Evolutionary conservation across 2,329 filamentous ascomycete genomes (phyloP).

Genomic region (Nemania sp.): DNA sequence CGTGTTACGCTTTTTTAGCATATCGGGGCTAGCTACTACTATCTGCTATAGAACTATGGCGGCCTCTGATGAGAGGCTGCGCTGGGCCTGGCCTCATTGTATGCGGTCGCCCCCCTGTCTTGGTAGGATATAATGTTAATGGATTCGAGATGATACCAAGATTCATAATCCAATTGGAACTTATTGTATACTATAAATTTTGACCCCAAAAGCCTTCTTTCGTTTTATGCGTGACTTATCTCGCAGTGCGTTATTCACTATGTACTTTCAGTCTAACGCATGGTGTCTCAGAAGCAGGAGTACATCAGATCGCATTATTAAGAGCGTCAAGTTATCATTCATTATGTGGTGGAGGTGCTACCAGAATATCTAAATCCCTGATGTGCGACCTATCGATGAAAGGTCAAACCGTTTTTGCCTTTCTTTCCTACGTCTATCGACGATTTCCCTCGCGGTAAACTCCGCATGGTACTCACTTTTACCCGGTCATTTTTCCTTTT

Average conservation of each 20-base stretch:
- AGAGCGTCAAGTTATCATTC: background rate
- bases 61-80: conserved; percentile 23
- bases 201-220: background rate
- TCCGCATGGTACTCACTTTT: background rate
- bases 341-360: no score
- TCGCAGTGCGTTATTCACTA: background rate
- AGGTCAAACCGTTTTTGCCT: background rate
- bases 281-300: background rate
- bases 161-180: conserved; percentile 29
- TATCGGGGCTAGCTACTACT: conserved; percentile 33
- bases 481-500: background rate
- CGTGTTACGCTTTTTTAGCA: conserved; percentile 32
- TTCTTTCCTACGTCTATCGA: background rate
- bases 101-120: conserved; percentile 25
- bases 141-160: conserved; percentile 37
- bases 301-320: background rate
- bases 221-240: background rate
- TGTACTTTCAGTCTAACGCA: no score
- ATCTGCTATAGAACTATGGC: conserved; percentile 36
- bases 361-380: background rate
- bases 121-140: conserved; percentile 43
- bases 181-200: conserved; percentile 14
- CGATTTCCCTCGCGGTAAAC: background rate
- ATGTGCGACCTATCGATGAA: background rate
- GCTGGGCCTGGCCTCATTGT: conserved; percentile 21